These are phyloP conservation scores for Thuja plicata DNA, from an alignment of 83 land plant species.

Conservation along the genomic window DNA sequence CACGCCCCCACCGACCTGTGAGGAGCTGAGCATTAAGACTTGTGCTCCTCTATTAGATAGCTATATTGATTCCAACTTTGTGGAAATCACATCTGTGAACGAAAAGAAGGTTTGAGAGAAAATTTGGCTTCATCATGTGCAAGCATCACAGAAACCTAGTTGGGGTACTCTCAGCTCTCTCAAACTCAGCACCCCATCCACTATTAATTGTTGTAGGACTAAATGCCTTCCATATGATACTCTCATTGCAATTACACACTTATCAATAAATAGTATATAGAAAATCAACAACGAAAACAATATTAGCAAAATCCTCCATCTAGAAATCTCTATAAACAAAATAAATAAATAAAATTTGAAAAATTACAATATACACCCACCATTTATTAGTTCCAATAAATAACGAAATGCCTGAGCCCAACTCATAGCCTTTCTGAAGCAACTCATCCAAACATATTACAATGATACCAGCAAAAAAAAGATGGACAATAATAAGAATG, in stretches of 20 bases:
- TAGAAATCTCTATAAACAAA: not conserved
- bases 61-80: too few species aligned
- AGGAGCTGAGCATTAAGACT: too few species aligned
- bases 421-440: conserved; percentile 88
- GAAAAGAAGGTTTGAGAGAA: too few species aligned
- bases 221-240: conserved; percentile 91
- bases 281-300: not conserved
- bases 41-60: too few species aligned
- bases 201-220: conserved; percentile 92
- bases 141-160: too few species aligned
- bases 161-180: conserved; percentile 40
- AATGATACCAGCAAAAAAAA: conserved; percentile 85
- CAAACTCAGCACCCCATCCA: conserved; percentile 93
- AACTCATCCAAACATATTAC: conserved; percentile 88
- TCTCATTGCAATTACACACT: conserved; percentile 56
- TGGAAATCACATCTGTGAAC: too few species aligned
- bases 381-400: conserved; percentile 92
- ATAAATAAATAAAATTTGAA: too few species aligned
- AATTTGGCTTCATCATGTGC: too few species aligned
- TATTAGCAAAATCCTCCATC: too few species aligned
- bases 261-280: not conserved
- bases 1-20: too few species aligned
- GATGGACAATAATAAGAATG: conserved; percentile 81
- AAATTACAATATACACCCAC: conserved; percentile 25
- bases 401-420: conserved; percentile 84